Conservation (phyloP, 805 yeast species). For the Ogataea pilisensis region DNA sequence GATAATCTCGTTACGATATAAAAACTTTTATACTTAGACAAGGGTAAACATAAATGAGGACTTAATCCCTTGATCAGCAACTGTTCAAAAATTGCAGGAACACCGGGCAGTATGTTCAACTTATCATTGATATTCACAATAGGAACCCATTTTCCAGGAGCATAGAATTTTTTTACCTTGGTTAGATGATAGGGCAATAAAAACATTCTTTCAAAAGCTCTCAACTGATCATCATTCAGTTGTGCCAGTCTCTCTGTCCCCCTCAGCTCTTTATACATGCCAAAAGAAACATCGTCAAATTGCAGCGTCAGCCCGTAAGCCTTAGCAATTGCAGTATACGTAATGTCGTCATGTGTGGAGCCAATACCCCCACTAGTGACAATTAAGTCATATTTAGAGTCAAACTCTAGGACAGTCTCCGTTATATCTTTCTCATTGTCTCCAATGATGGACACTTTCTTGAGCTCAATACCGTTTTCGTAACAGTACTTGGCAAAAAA, state of each 20-base stretch:
- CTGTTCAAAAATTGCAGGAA: constrained; percentile 66
- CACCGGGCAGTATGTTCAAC: constrained; percentile 77
- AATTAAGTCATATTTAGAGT: constrained; percentile 55
- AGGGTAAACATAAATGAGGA: constrained; percentile 32
- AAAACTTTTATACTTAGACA: constrained; percentile 38
- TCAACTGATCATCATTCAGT: constrained; percentile 39
- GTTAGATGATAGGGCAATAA: constrained; percentile 47
- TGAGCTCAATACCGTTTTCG: constrained; percentile 59
- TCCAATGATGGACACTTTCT: constrained; percentile 67
- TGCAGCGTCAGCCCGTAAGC: constrained; percentile 50
- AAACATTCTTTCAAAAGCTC: constrained; percentile 77
- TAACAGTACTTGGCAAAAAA: constrained; percentile 72
- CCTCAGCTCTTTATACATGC: constrained; percentile 51
- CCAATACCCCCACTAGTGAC: constrained; percentile 79
- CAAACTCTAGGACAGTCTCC: constrained; percentile 43
- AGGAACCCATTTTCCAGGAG: constrained; percentile 76
- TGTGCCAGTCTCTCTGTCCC: constrained; percentile 31
- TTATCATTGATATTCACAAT: constrained; percentile 62
- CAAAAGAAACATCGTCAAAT: constrained; percentile 54
- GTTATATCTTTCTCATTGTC: constrained; percentile 68
- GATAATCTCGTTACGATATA: constrained; percentile 57
- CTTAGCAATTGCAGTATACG: constrained; percentile 70
- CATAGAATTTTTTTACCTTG: constrained; percentile 42
- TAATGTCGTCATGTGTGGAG: constrained; percentile 87
- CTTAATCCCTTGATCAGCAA: constrained; percentile 44